Percentiles rank a stretch among this genome's conserved stretches.
These are phyloP conservation scores for Mucor racemosus DNA, from an alignment of 371 early-diverging fungal genomes.

Conservation along the genomic window DNA sequence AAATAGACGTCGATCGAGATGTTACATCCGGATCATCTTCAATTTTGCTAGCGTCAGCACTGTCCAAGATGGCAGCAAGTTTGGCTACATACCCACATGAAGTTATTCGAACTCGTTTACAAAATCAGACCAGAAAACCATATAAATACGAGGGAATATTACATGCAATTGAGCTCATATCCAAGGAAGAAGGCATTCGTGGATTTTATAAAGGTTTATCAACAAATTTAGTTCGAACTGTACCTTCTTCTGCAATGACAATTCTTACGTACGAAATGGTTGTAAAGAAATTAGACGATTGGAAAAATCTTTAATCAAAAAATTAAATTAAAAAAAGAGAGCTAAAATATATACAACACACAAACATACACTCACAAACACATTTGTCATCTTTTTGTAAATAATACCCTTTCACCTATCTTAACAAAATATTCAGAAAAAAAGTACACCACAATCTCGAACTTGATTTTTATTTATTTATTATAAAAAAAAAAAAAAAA, in stretches of 20 bases:
- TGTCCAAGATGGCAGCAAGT: slow-evolving; percentile 89
- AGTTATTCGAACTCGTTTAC: slow-evolving; percentile 76
- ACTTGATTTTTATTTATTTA: too few species aligned
- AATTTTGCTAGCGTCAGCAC: slow-evolving; percentile 81
- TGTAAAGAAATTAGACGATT: slow-evolving; percentile 42
- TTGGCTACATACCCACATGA: slow-evolving; percentile 87
- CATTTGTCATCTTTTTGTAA: not conserved
- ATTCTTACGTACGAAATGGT: slow-evolving; percentile 84
- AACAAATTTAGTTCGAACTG: slow-evolving; percentile 87
- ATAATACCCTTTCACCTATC: not conserved
- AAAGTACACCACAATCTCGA: not conserved
- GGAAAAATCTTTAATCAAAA: slow-evolving; percentile 14
- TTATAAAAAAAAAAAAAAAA: not conserved
- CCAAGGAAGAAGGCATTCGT: slow-evolving; percentile 75
- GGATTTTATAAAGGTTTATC: slow-evolving; percentile 91
- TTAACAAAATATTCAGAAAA: not conserved
- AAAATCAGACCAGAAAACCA: slow-evolving; percentile 78
- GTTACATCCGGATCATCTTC: slow-evolving; percentile 38
- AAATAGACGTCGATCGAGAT: slow-evolving; percentile 23
- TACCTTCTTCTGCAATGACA: slow-evolving; percentile 89
- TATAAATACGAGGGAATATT: slow-evolving; percentile 80
- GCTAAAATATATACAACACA: not conserved
- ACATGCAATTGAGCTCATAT: slow-evolving; percentile 75
- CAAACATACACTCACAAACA: not conserved
- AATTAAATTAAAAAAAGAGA: not conserved